These are phyloP conservation scores for Neospermospora avenae DNA, from an alignment of 2,329 filamentous ascomycete species.

Conservation along the genomic window DNA sequence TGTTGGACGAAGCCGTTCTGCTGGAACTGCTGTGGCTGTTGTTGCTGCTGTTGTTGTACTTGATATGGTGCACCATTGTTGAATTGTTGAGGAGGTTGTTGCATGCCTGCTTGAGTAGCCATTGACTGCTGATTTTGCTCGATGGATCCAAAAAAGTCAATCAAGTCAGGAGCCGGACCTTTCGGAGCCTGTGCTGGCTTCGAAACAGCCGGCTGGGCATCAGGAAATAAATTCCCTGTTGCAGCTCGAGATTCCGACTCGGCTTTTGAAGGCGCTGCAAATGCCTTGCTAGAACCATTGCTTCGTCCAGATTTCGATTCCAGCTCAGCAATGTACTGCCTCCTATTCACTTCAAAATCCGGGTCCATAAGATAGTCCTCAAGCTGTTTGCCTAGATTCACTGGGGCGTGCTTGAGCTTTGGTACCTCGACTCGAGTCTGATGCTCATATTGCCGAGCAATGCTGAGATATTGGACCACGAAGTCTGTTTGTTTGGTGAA, in stretches of 20 bases:
- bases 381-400: slow-evolving; percentile 81
- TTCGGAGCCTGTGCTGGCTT: slow-evolving; percentile 51
- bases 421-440: slow-evolving; percentile 92
- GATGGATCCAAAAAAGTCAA: slow-evolving; percentile 93
- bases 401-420: slow-evolving; percentile 94
- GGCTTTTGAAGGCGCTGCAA: slow-evolving; percentile 39
- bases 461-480: slow-evolving; percentile 84
- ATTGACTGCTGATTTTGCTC: slow-evolving; percentile 81
- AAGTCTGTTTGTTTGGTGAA: slow-evolving; percentile 91
- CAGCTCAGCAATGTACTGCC: slow-evolving; percentile 87
- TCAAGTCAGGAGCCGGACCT: slow-evolving; percentile 72
- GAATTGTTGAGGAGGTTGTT: slow-evolving; percentile 35
- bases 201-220: slow-evolving; percentile 29
- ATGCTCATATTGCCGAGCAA: slow-evolving; percentile 86
- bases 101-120: slow-evolving; percentile 42
- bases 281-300: slow-evolving; percentile 42
- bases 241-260: slow-evolving; percentile 32
- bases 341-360: slow-evolving; percentile 89
- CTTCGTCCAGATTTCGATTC: slow-evolving; percentile 57
- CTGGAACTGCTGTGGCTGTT: slow-evolving; percentile 40
- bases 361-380: slow-evolving; percentile 94
- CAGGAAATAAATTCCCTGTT: slow-evolving; percentile 30
- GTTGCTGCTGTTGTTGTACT: slow-evolving; percentile 39
- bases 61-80: slow-evolving; percentile 31
- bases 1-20: slow-evolving; percentile 40